phyloP scores from a whole-genome alignment of 805 yeast genomes.

The Metschnikowia reukaufii region DNA sequence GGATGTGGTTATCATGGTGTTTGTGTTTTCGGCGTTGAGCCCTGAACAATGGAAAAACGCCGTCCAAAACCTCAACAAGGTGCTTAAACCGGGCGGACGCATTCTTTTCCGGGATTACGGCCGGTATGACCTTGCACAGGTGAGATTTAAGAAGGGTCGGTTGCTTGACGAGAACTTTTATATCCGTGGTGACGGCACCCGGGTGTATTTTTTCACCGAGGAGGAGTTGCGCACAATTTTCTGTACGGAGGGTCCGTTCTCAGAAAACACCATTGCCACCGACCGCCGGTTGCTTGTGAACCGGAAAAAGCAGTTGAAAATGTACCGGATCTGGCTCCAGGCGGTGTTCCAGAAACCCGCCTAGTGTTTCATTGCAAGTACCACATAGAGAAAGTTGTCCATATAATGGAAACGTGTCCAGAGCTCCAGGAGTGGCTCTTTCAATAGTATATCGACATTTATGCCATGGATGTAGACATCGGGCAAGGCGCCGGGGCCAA shows the following conservation, averaged over 20 bases:
- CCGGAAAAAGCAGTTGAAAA: slow-evolving; percentile 86
- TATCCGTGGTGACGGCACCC: slow-evolving; percentile 95
- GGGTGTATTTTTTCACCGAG: slow-evolving; percentile 96
- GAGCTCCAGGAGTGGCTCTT: slow-evolving; percentile 24
- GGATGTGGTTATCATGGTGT: slow-evolving; percentile 92
- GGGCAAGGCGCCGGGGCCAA: slow-evolving; percentile 2
- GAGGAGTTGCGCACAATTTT: slow-evolving; percentile 82
- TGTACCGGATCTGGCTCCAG: slow-evolving; percentile 97
- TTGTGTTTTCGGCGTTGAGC: slow-evolving; percentile 87
- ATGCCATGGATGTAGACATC: slow-evolving; percentile 35
- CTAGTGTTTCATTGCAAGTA: slow-evolving; percentile 13
- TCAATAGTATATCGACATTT: slow-evolving; percentile 19
- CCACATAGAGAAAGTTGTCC: slow-evolving; percentile 39
- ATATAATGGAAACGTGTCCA: slow-evolving; percentile 36
- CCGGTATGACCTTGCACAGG: slow-evolving; percentile 92
- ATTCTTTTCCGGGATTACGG: slow-evolving; percentile 93
- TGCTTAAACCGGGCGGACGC: slow-evolving; percentile 90
- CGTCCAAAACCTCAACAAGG: slow-evolving; percentile 61
- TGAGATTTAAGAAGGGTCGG: slow-evolving; percentile 86
- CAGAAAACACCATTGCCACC: slow-evolving; percentile 76
- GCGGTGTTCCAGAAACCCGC: slow-evolving; percentile 59
- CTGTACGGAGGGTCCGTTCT: slow-evolving; percentile 47
- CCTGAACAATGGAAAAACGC: slow-evolving; percentile 92
- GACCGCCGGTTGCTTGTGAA: slow-evolving; percentile 90
- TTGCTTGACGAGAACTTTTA: slow-evolving; percentile 89